Percentiles rank a stretch among this genome's conserved stretches.
Evolutionary conservation across 2,329 filamentous ascomycete species (phyloP).

Genomic region (Xylaria sp.): DNA sequence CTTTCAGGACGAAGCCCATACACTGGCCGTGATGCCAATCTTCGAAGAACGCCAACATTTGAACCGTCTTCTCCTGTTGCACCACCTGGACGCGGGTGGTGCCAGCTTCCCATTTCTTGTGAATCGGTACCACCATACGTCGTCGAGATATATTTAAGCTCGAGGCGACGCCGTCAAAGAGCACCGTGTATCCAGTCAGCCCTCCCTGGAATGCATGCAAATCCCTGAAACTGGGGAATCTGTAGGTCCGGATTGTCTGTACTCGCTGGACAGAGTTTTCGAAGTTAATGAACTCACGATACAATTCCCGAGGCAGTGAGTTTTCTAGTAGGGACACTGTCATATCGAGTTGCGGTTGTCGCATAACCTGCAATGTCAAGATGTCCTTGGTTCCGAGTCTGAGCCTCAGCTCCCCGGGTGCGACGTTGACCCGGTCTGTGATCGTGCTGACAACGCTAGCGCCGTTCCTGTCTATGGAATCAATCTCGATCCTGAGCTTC

Average conservation of each 20-base stretch:
- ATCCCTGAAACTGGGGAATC: slow-evolving; percentile 66
- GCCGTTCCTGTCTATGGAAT: slow-evolving; percentile 61
- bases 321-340: slow-evolving; percentile 75
- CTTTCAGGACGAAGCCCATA: slow-evolving; percentile 86
- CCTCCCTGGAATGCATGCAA: slow-evolving; percentile 79
- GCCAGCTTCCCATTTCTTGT: slow-evolving; percentile 92
- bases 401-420: slow-evolving; percentile 71
- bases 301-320: slow-evolving; percentile 62
- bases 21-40: slow-evolving; percentile 85
- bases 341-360: slow-evolving; percentile 75
- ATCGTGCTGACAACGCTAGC: slow-evolving; percentile 61
- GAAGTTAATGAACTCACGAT: slow-evolving; percentile 64
- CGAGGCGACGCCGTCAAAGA: slow-evolving; percentile 72
- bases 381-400: slow-evolving; percentile 65
- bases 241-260: slow-evolving; percentile 72
- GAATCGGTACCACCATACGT: slow-evolving; percentile 87
- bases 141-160: slow-evolving; percentile 81
- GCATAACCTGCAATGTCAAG: slow-evolving; percentile 66
- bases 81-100: slow-evolving; percentile 80
- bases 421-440: slow-evolving; percentile 82
- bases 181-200: slow-evolving; percentile 77
- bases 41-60: slow-evolving; percentile 85
- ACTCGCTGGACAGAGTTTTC: slow-evolving; percentile 56
- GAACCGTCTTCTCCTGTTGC: slow-evolving; percentile 71
- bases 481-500: slow-evolving; percentile 72